Base-by-base conservation (phyloP, 2,329 filamentous ascomycete species). In the Fusarium vanettenii region DNA sequence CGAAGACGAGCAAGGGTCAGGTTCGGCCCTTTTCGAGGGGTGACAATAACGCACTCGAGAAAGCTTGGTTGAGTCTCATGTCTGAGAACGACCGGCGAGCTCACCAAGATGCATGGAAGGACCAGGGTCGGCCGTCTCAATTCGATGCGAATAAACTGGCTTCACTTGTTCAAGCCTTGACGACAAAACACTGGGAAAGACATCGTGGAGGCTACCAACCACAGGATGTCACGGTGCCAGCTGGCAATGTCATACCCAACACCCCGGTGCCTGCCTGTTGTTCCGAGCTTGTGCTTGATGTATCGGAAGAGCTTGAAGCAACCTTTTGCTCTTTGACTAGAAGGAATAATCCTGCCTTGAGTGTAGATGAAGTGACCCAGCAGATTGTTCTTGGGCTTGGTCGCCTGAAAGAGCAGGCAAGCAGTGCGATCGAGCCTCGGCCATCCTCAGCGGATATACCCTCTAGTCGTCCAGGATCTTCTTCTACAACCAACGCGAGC, bases 41-140 rank as follows among this genome's bases (percentile, higher is more conserved):
- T 67, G 95, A 98, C 83, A 97, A 96, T 75, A 90, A 92, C 75
- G 91, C 92, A 3, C 86, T 98, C 14, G 94, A 97, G 80, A 90
- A 91, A 73, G 91, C 94, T 39, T 98, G 95, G 94, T 84, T 92
- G 50, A 84, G 86, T 18, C 86, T 97, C 18, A 83, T 85, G 25
- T 86, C 87, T 35, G 81, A 86, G 67, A 81, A 86, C 71, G 85
- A 89, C 81, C 80, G 85, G 70, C 80, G 84, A 72, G 85, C 87
- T 35, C 89, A 92, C 72, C 77, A 80, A 16, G 82, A 83, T 57
- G 82, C 41, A 57, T 82, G 62, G 78, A 77, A 61, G 22, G 68
- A 57, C 22, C 67, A 64, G 22, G 35, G 64, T 45, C 56, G 29
- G 45, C 48, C 62, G n/a, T 55, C 59, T 18, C 69, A 73, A n/a